These are phyloP conservation scores for Xanthoconium stramineum DNA, from an alignment of 768 basidiomycete species.

Conservation along the genomic window DNA sequence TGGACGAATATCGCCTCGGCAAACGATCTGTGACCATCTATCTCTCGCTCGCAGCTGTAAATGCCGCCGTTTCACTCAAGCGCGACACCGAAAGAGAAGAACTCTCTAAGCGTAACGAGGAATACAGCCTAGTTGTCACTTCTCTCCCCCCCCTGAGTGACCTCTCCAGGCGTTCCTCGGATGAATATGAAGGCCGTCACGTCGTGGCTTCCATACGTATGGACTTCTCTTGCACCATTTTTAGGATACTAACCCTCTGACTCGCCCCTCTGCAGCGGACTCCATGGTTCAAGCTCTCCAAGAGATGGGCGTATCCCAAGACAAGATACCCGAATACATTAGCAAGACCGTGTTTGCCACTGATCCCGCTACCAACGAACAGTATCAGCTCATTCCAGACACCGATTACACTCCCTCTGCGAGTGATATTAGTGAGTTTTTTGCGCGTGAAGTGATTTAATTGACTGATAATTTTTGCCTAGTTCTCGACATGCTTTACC, in stretches of 20 bases:
- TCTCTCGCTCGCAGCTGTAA: not conserved
- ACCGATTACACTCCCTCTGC: too few relatives aligned
- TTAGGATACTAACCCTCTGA: not conserved
- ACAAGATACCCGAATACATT: conserved; percentile 4
- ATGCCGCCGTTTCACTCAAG: not conserved
- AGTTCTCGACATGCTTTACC: too few relatives aligned
- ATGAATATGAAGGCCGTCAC: not conserved
- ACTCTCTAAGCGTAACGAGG: not conserved
- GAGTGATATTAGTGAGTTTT: too few relatives aligned
- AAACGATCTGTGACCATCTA: not conserved
- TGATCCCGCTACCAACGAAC: conserved; percentile 5
- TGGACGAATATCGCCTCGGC: not conserved
- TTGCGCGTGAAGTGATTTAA: too few relatives aligned
- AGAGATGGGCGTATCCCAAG: not conserved
- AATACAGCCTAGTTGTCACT: too few relatives aligned
- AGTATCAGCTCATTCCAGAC: conserved; percentile 6
- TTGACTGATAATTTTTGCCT: too few relatives aligned
- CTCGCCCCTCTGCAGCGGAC: not conserved
- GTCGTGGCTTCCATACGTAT: conserved; percentile 1
- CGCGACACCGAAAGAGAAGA: not conserved
- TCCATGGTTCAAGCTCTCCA: not conserved
- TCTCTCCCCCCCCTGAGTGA: too few relatives aligned
- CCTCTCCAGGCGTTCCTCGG: too few relatives aligned
- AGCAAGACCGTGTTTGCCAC: not conserved
- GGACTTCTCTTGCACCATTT: not conserved